A percentile compares a stretch with the other conserved stretches of the same genome.
Evolutionary conservation across 2,329 filamentous ascomycete species (phyloP).

Genomic region (Periconia macrospinosa): DNA sequence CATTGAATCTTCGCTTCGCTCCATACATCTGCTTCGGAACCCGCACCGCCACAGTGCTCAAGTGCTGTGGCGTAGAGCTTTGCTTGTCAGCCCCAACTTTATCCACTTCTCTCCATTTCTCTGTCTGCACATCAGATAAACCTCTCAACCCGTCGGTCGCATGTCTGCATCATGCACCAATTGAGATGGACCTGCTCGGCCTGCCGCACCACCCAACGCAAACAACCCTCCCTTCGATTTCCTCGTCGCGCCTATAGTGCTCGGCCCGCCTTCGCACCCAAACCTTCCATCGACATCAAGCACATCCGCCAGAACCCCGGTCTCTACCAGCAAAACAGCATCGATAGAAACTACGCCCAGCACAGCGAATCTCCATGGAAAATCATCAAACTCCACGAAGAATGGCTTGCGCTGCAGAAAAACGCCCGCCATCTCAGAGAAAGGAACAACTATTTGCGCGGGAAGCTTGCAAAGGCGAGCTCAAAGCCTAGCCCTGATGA

Average conservation of each 20-base stretch:
- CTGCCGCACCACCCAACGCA: conserved; percentile 9
- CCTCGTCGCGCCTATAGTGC: conserved; percentile 42
- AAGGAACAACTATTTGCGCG: conserved; percentile 66
- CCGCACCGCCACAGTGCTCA: background rate
- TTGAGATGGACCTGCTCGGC: conserved; percentile 18
- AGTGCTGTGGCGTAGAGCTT: background rate
- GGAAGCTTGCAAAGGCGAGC: conserved; percentile 50
- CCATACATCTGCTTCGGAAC: too few species aligned
- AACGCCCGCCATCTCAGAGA: conserved; percentile 65
- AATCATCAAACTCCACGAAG: conserved; percentile 55
- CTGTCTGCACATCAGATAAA: background rate
- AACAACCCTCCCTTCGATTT: conserved; percentile 13
- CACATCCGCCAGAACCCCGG: conserved; percentile 85
- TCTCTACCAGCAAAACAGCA: conserved; percentile 79
- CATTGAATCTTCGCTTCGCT: too few species aligned
- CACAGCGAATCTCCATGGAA: conserved; percentile 55
- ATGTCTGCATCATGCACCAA: conserved; percentile 20
- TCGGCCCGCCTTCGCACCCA: conserved; percentile 73
- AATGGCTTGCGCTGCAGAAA: conserved; percentile 55
- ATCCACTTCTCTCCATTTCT: background rate
- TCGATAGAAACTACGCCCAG: conserved; percentile 77
- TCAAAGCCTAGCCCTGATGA: conserved; percentile 34
- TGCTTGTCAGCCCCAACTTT: background rate
- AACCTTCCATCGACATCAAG: conserved; percentile 78
- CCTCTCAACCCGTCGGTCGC: too few species aligned